A percentile compares a stretch with the other conserved stretches of the same genome.
Conservation (phyloP, 177 flowering plant species). For the Tripterygium wilfordii region DNA sequence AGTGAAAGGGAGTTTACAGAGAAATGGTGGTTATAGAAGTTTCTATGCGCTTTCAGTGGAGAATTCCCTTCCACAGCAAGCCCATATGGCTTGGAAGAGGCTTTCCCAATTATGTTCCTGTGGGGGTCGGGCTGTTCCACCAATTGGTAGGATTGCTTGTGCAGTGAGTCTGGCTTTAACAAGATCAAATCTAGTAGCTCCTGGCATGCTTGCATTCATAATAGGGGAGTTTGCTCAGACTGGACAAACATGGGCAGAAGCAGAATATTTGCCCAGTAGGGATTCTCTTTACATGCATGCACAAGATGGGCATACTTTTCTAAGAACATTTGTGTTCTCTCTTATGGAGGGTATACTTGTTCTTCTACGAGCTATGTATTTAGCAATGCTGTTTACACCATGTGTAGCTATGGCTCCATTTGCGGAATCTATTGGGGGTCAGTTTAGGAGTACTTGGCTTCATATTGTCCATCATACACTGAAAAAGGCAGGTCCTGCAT, state of each 20-base stretch:
- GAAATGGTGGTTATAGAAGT: conserved; percentile 8
- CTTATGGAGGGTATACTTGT: conserved; percentile 26
- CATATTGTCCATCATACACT: conserved; percentile 35
- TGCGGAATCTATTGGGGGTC: conserved; percentile 27
- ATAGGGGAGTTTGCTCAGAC: conserved; percentile 36
- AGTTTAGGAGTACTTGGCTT: conserved; percentile 37
- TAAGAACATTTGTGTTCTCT: conserved; percentile 19
- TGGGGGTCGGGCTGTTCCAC: conserved; percentile 9
- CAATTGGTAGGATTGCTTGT: conserved; percentile 30
- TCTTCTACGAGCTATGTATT: conserved; percentile 35
- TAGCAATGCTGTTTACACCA: conserved; percentile 35
- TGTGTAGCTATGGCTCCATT: conserved; percentile 40
- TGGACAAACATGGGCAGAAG: conserved; percentile 14
- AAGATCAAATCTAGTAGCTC: conserved; percentile 31
- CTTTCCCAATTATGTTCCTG: conserved; percentile 10
- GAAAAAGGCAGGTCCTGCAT: conserved; percentile 51
- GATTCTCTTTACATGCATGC: conserved; percentile 34
- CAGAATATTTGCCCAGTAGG: conserved; percentile 15
- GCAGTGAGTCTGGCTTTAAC: conserved; percentile 40
- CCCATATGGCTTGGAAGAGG: conserved; percentile 31
- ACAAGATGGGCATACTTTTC: conserved; percentile 33
- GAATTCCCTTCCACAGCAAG: conserved; percentile 15
- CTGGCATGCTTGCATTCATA: conserved; percentile 34
- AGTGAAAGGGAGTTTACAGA: not conserved
- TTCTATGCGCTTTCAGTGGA: conserved; percentile 15